phyloP scores from a whole-genome alignment of 148 eudicot genomes.

The Chenopodium album region DNA sequence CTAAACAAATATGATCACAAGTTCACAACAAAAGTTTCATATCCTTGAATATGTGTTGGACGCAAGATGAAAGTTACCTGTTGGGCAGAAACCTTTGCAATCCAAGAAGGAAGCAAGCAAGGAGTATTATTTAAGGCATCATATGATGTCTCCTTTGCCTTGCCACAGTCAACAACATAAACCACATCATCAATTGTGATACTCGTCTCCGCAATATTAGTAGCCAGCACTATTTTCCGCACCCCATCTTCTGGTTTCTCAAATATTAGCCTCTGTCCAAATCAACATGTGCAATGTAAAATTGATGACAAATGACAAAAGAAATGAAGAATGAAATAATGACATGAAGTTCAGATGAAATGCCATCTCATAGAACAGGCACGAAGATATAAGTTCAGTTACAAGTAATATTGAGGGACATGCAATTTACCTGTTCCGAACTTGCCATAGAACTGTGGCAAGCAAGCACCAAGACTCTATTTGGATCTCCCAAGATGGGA shows the following conservation, averaged over 20 bases:
- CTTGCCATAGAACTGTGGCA: constrained; percentile 99
- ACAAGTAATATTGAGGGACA: constrained; percentile 14
- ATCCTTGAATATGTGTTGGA: neutral
- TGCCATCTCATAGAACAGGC: constrained; percentile 4
- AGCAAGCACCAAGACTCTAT: constrained; percentile 76
- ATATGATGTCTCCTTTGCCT: constrained; percentile 96
- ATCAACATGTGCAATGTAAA: constrained; percentile 5
- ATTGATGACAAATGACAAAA: neutral
- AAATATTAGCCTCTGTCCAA: constrained; percentile 77
- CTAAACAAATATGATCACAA: constrained; percentile 11
- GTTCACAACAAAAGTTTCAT: neutral
- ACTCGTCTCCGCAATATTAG: constrained; percentile 98
- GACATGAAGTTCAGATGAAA: neutral
- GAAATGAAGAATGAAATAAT: neutral
- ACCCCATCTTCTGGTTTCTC: constrained; percentile 81
- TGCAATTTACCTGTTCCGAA: constrained; percentile 71
- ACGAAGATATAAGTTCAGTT: neutral
- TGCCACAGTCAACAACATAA: constrained; percentile 95
- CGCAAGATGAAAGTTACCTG: constrained; percentile 53
- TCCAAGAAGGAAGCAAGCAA: constrained; percentile 94
- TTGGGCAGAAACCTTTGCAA: constrained; percentile 90
- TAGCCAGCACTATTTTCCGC: constrained; percentile 86
- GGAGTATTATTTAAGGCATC: constrained; percentile 97
- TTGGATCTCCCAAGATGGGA: constrained; percentile 69
- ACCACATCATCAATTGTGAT: constrained; percentile 97